Evolutionary conservation across 495 filamentous ascomycete genomes (phyloP).

Genomic region (Penicillium atrosanguineum): DNA sequence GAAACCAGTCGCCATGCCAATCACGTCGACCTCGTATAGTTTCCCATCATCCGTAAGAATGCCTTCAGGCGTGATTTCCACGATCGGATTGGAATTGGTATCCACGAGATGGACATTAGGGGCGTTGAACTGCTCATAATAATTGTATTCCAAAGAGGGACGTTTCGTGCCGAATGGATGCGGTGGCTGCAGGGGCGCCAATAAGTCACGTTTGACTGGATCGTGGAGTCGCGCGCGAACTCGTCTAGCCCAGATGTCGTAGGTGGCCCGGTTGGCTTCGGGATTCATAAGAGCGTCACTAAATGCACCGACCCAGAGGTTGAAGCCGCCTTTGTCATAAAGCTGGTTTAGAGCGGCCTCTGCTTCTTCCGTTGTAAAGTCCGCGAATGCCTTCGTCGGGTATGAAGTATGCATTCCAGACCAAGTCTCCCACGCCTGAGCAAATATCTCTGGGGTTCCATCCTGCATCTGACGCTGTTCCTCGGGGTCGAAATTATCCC

Average conservation of each 20-base stretch:
- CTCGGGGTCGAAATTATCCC: neutral
- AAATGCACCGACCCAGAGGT: neutral
- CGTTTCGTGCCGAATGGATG: constrained; percentile 56
- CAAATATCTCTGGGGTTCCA: neutral
- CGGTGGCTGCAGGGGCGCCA: constrained; percentile 52
- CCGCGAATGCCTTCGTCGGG: neutral
- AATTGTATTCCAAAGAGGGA: constrained; percentile 51
- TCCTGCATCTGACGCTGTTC: neutral
- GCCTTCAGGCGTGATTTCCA: constrained; percentile 39
- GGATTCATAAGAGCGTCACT: neutral
- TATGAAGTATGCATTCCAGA: neutral
- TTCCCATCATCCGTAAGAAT: constrained; percentile 41
- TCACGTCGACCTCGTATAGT: constrained; percentile 46
- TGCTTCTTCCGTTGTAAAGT: constrained; percentile 3
- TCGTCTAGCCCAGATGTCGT: constrained; percentile 30
- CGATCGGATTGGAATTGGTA: constrained; percentile 48
- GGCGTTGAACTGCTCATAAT: constrained; percentile 58
- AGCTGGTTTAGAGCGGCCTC: neutral
- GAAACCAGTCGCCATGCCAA: constrained; percentile 56
- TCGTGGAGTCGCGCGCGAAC: constrained; percentile 49
- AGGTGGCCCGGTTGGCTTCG: constrained; percentile 1
- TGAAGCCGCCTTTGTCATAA: constrained; percentile 7
- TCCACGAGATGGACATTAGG: constrained; percentile 54
- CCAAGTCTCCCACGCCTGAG: neutral
- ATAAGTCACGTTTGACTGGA: constrained; percentile 41